Percentiles rank a stretch among this genome's conserved stretches.
Evolutionary conservation across 345 rosid genomes (phyloP).

Genomic region (Acer campestre): DNA sequence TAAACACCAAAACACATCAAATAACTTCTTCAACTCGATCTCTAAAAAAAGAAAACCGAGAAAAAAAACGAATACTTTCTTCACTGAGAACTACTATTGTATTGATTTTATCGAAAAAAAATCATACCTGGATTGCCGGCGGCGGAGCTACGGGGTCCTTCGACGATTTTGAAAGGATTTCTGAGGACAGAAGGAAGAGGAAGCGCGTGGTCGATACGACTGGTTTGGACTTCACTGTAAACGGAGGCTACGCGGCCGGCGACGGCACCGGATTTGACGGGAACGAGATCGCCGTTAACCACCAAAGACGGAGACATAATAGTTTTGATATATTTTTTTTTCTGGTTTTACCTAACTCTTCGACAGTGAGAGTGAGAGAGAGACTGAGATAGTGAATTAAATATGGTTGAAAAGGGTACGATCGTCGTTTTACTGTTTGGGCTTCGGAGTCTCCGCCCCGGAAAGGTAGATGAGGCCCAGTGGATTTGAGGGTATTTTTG

Average conservation of each 20-base stretch:
- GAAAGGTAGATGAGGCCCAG: slow-evolving; percentile 17
- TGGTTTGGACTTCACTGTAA: slow-evolving; percentile 82
- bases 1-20: not conserved
- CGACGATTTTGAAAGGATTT: slow-evolving; percentile 68
- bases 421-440: not conserved
- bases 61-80: not conserved
- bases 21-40: slow-evolving; percentile 4
- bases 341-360: slow-evolving; percentile 25
- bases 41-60: not conserved
- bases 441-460: slow-evolving; percentile 38
- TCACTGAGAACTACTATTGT: not conserved
- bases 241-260: slow-evolving; percentile 66
- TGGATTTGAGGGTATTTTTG: slow-evolving; percentile 6
- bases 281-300: slow-evolving; percentile 38
- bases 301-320: slow-evolving; percentile 68
- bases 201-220: slow-evolving; percentile 75
- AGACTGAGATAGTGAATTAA: not conserved
- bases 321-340: not conserved
- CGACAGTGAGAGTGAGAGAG: not conserved
- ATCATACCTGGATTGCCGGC: slow-evolving; percentile 85
- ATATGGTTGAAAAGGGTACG: slow-evolving; percentile 21
- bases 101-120: not conserved
- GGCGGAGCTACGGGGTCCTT: slow-evolving; percentile 88
- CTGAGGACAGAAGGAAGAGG: slow-evolving; percentile 82
- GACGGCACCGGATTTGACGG: slow-evolving; percentile 33